A percentile compares a stretch with the other conserved stretches of the same genome.
phyloP scores from a whole-genome alignment of 805 yeast genomes.

The Grigorovia yakushimaensis region DNA sequence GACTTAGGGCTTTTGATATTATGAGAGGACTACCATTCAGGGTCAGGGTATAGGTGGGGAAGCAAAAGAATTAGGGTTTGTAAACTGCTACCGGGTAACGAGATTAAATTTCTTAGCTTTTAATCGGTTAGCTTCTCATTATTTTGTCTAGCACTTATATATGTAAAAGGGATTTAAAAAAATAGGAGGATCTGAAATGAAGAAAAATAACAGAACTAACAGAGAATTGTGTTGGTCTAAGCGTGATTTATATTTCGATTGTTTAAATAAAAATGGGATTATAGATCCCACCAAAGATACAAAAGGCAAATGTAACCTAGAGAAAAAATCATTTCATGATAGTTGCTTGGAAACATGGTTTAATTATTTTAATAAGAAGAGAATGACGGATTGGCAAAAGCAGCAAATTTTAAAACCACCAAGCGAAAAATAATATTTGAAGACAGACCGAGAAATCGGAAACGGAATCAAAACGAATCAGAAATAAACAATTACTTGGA shows the following conservation, averaged over 20 bases:
- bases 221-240: constrained; percentile 85
- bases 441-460: not conserved
- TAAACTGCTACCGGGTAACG: too few species aligned
- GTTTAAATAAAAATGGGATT: constrained; percentile 60
- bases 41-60: too few species aligned
- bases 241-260: constrained; percentile 66
- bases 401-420: not conserved
- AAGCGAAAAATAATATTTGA: not conserved
- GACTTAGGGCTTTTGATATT: too few species aligned
- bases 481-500: too few species aligned
- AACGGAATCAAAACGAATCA: not conserved
- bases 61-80: too few species aligned
- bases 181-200: too few species aligned
- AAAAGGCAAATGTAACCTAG: constrained; percentile 44
- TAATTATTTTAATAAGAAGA: constrained; percentile 80
- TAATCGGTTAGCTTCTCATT: too few species aligned
- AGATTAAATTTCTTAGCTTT: too few species aligned
- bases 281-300: constrained; percentile 43
- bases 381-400: constrained; percentile 57
- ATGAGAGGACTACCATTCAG: too few species aligned
- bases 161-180: too few species aligned
- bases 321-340: constrained; percentile 51
- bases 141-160: too few species aligned
- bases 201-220: constrained; percentile 28
- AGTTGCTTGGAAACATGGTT: constrained; percentile 85